These are phyloP conservation scores for Danielia reshetovae DNA, from an alignment of 805 yeast species.

Conservation along the genomic window DNA sequence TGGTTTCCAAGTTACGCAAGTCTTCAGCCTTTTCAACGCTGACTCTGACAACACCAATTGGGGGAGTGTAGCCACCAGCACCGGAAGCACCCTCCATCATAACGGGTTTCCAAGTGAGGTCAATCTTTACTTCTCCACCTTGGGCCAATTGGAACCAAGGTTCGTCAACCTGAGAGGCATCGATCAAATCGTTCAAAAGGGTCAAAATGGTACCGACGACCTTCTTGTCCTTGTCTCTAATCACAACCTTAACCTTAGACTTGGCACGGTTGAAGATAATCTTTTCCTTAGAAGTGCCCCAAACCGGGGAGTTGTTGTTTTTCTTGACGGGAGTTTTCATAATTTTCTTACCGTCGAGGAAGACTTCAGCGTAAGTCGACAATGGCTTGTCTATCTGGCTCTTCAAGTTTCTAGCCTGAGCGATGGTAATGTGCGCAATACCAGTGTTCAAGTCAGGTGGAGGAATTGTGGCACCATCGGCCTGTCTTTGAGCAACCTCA, in stretches of 20 bases:
- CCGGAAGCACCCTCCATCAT: constrained; percentile 62
- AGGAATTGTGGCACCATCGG: constrained; percentile 80
- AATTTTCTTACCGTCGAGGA: constrained; percentile 56
- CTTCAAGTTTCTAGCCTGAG: constrained; percentile 56
- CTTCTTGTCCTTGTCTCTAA: constrained; percentile 58
- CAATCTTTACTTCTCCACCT: constrained; percentile 72
- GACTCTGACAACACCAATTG: constrained; percentile 87
- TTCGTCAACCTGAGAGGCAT: constrained; percentile 72
- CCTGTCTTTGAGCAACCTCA: constrained; percentile 52
- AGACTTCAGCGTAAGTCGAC: constrained; percentile 68
- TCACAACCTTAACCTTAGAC: constrained; percentile 60
- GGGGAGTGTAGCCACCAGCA: constrained; percentile 82
- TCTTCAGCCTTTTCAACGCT: constrained; percentile 65
- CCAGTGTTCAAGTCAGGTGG: constrained; percentile 95
- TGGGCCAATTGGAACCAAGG: constrained; percentile 70
- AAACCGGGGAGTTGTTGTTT: constrained; percentile 62
- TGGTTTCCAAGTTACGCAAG: constrained; percentile 77
- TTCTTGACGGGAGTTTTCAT: constrained; percentile 56
- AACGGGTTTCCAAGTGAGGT: constrained; percentile 85
- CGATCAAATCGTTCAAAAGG: constrained; percentile 62
- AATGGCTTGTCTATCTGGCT: constrained; percentile 42
- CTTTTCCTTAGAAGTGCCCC: constrained; percentile 60
- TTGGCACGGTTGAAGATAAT: constrained; percentile 70
- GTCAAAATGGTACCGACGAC: constrained; percentile 57
- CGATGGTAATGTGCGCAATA: constrained; percentile 65